Evolutionary conservation across 441 rosid species (phyloP).

Genomic region (Francoa sonchifolia): DNA sequence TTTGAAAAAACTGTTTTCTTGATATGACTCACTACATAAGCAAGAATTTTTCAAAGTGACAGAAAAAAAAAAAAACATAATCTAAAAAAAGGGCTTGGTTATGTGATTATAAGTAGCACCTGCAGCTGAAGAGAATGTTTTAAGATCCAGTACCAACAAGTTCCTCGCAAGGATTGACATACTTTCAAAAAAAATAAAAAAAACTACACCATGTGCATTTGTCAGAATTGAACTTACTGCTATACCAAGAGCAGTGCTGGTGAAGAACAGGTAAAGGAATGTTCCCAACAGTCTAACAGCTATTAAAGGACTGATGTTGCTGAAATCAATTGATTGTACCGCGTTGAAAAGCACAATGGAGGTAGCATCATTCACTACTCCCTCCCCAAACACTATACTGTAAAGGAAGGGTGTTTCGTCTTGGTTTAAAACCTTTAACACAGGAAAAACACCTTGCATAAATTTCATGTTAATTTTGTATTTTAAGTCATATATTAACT

Average conservation of each 20-base stretch:
- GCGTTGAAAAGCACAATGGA: conserved; percentile 66
- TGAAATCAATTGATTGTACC: conserved; percentile 35
- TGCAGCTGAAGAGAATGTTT: no score
- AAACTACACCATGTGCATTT: background rate
- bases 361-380: conserved; percentile 76
- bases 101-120: no score
- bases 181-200: background rate
- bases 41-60: no score
- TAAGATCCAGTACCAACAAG: background rate
- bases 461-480: background rate
- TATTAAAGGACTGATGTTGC: conserved; percentile 20
- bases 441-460: conserved; percentile 4
- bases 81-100: no score
- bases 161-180: no score
- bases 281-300: conserved; percentile 39
- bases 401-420: conserved; percentile 74
- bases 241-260: conserved; percentile 50
- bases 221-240: conserved; percentile 30
- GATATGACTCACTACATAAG: no score
- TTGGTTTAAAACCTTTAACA: conserved; percentile 55
- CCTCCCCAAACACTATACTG: conserved; percentile 64
- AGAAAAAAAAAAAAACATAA: no score
- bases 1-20: no score
- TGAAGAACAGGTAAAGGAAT: conserved; percentile 55
- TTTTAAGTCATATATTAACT: background rate